Base-by-base conservation (phyloP, 2,329 filamentous ascomycete genomes). In the Penicillium sp. region DNA sequence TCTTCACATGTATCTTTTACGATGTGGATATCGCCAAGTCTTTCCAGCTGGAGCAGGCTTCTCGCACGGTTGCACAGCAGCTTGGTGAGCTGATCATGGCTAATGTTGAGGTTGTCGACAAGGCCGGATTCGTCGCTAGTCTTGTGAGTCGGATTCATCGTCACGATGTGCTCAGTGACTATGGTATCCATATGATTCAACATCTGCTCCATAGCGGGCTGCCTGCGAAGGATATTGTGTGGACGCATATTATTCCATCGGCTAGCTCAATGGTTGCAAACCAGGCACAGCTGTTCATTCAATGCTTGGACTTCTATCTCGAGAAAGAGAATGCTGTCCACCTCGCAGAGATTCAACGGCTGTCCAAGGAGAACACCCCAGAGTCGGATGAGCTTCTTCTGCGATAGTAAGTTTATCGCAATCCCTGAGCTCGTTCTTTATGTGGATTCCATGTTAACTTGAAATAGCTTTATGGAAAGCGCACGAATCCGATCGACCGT, bases 291-390 rank as follows among this genome's bases (percentile, higher is more conserved):
- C 77, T 85, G 23, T 85, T 86, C 63, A 80, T 76, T 0, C 83
- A 86, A 61, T 82, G 78, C 26, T 68, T 87, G 49, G 84, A 86
- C 64, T 84, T 80, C 67, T 85, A 84, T 68, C 75, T 86, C 46
- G 76, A 77, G 4, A 71, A 76, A n/a, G 77, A 78, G 21, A 82
- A 81, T 33, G 70, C 74, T 3, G 62, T 75, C 35, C 77, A 84
- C 68, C 77, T 82, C 63, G 69, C 77, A 2, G 74, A 77, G 10
- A 81, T 85, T 42, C 77, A 81, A 37, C 66, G 70, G 1, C 72
- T 85, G 13, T 80, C 83, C 1, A 73, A 76, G 43, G 66, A 75
- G 42, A 72, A 81, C 26, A 78, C 73, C 37, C 76, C 65, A 37
- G 76, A 73, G 63, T 79, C 72, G 62, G 81, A 81, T 62, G 77